A percentile compares a stretch with the other conserved stretches of the same genome.
Conservation (phyloP, 2,329 filamentous ascomycete genomes). For the Aspergillus persii region DNA sequence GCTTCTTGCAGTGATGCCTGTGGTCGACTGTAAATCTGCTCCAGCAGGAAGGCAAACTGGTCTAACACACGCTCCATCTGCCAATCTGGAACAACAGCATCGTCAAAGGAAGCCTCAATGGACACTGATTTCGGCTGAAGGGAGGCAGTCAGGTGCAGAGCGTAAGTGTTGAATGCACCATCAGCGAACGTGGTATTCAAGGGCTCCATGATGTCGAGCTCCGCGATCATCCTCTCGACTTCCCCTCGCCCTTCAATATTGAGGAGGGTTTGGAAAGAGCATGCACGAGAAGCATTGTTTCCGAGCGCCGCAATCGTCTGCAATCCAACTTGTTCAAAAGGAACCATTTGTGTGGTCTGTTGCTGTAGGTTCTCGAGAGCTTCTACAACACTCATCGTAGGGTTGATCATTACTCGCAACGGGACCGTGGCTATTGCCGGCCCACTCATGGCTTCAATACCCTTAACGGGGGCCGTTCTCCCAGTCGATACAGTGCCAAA, state of each 20-base stretch:
- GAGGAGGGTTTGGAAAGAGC: slow-evolving; percentile 42
- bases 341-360: slow-evolving; percentile 52
- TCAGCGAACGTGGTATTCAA: background rate
- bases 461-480: background rate
- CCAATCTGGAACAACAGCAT: slow-evolving; percentile 3
- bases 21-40: slow-evolving; percentile 21
- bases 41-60: slow-evolving; percentile 9
- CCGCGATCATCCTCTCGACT: background rate
- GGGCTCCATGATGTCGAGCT: background rate
- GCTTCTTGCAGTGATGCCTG: background rate
- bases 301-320: slow-evolving; percentile 51
- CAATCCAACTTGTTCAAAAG: slow-evolving; percentile 57
- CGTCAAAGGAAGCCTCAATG: slow-evolving; percentile 7
- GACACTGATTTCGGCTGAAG: background rate
- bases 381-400: slow-evolving; percentile 34
- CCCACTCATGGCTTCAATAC: slow-evolving; percentile 6
- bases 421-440: slow-evolving; percentile 9
- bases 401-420: background rate
- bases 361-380: slow-evolving; percentile 55
- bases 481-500: slow-evolving; percentile 8
- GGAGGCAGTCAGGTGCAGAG: background rate
- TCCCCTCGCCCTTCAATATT: slow-evolving; percentile 28
- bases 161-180: slow-evolving; percentile 11
- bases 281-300: slow-evolving; percentile 38
- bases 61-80: slow-evolving; percentile 11